Conservation (phyloP, 345 rosid genomes). For the Acer negundo region DNA sequence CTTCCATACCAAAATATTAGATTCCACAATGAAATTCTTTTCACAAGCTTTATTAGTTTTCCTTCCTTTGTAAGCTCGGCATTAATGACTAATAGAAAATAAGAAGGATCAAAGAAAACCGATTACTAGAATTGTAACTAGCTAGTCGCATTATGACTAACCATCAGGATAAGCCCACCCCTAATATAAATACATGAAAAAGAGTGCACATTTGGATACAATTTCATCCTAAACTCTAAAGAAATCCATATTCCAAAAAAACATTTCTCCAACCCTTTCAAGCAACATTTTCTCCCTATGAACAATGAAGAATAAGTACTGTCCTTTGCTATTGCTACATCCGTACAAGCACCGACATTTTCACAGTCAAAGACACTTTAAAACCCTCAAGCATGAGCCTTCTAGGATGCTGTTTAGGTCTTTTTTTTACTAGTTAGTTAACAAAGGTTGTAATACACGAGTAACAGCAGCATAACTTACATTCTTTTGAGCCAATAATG, state of each 20-base stretch:
- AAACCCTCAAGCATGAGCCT: neutral
- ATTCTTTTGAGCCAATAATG: conserved; percentile 69
- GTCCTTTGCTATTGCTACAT: neutral
- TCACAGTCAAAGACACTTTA: neutral
- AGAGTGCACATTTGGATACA: neutral
- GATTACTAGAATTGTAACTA: neutral
- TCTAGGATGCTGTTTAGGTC: neutral
- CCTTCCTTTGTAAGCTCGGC: neutral
- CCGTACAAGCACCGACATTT: neutral
- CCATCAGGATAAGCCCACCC: neutral
- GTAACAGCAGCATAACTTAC: conserved; percentile 38
- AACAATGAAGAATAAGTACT: neutral
- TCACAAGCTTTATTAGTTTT: neutral
- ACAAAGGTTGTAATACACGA: neutral
- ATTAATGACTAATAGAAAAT: neutral
- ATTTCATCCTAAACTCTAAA: conserved; percentile 2
- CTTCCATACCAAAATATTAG: neutral
- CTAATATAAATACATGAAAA: neutral
- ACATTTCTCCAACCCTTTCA: too few relatives aligned
- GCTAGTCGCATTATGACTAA: neutral
- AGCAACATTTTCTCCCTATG: neutral
- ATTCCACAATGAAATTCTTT: neutral
- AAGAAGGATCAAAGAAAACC: neutral
- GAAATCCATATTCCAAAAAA: neutral
- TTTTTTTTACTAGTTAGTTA: neutral